Conservation (phyloP, 2,329 filamentous ascomycete genomes). For the Didymosphaeria variabile region DNA sequence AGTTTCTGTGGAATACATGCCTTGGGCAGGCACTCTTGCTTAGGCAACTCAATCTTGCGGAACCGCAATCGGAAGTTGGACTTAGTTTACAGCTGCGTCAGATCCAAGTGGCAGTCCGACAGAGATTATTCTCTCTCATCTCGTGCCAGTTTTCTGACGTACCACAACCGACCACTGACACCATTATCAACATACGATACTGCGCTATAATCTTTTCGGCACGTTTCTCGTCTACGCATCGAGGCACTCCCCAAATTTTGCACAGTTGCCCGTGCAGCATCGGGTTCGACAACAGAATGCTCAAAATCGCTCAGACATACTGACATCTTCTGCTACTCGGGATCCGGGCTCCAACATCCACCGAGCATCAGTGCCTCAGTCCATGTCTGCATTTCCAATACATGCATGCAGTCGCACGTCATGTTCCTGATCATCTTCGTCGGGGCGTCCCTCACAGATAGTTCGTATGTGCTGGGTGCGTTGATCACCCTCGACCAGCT, state of each 20-base stretch:
- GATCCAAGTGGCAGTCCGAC: too few species aligned
- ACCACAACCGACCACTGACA: too few species aligned
- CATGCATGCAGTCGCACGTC: slow-evolving; percentile 15
- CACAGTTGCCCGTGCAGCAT: too few species aligned
- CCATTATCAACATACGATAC: too few species aligned
- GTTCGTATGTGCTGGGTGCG: slow-evolving; percentile 13
- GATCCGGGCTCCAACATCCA: slow-evolving; percentile 7
- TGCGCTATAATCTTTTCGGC: too few species aligned
- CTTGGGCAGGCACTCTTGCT: neutral
- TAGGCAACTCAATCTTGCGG: too few species aligned
- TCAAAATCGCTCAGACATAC: slow-evolving; percentile 20
- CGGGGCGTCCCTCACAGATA: slow-evolving; percentile 11
- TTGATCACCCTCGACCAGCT: slow-evolving; percentile 17
- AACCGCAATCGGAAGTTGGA: too few species aligned
- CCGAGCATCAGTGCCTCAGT: slow-evolving; percentile 8
- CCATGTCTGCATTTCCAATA: slow-evolving; percentile 5
- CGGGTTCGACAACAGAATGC: slow-evolving; percentile 19
- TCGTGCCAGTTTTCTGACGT: too few species aligned
- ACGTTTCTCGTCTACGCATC: too few species aligned
- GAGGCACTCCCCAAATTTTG: too few species aligned
- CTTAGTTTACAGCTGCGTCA: too few species aligned
- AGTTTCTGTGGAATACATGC: neutral
- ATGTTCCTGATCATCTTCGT: slow-evolving; percentile 27
- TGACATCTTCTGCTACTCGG: slow-evolving; percentile 14
- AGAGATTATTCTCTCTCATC: too few species aligned